These are phyloP conservation scores for Oryza brachyantha DNA, from an alignment of 176 grass and related monocot genomes.

Conservation along the genomic window DNA sequence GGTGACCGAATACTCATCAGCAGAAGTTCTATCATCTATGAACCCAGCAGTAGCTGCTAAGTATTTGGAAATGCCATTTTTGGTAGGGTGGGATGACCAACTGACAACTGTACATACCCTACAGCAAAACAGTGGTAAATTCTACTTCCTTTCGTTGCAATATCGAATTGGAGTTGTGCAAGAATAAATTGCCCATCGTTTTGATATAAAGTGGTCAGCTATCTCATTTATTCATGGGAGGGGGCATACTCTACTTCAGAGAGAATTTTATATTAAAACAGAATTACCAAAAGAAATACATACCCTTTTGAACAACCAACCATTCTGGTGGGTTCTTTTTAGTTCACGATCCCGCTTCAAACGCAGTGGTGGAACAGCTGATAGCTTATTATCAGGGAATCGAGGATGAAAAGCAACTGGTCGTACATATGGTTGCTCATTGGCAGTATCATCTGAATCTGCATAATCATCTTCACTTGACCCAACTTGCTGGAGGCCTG, in stretches of 20 bases:
- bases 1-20: too few species aligned
- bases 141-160: not conserved
- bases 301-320: slow-evolving; percentile 58
- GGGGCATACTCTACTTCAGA: not conserved
- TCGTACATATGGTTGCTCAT: slow-evolving; percentile 11
- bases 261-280: not conserved
- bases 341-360: slow-evolving; percentile 43
- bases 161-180: not conserved
- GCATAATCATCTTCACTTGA: slow-evolving; percentile 73
- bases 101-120: not conserved
- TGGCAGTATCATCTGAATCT: slow-evolving; percentile 55
- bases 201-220: not conserved
- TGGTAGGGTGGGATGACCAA: not conserved
- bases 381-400: slow-evolving; percentile 31
- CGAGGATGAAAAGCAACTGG: slow-evolving; percentile 3
- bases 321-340: slow-evolving; percentile 44
- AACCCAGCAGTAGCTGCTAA: too few species aligned
- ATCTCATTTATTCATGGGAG: not conserved
- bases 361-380: slow-evolving; percentile 21
- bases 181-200: not conserved
- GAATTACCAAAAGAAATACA: slow-evolving; percentile 11
- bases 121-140: not conserved
- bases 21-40: too few species aligned
- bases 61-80: not conserved
- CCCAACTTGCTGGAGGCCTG: slow-evolving; percentile 39